Percentiles rank a stretch among this genome's conserved stretches.
phyloP scores from a whole-genome alignment of 306 rosid species.

The Abrus pulchellus region DNA sequence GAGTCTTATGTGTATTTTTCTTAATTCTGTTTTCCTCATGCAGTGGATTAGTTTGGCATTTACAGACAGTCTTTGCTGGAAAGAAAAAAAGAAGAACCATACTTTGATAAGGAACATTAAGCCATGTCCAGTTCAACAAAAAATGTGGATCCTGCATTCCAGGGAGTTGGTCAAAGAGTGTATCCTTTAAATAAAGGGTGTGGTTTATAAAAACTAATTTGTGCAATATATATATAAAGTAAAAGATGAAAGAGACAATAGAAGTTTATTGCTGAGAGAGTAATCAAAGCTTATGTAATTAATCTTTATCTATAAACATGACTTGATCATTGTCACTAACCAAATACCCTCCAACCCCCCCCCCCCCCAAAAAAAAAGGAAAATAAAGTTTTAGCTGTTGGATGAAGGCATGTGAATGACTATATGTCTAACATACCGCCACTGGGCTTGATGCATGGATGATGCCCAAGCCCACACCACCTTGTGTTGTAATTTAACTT shows the following conservation, averaged over 20 bases:
- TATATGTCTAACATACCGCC: neutral
- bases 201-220: slow-evolving; percentile 45
- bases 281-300: slow-evolving; percentile 12
- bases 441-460: neutral
- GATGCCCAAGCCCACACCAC: slow-evolving; percentile 3
- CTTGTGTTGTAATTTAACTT: slow-evolving; percentile 3
- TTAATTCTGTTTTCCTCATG: slow-evolving; percentile 48
- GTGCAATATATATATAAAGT: slow-evolving; percentile 6
- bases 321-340: slow-evolving; percentile 15
- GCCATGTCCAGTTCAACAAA: slow-evolving; percentile 87
- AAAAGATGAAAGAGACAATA: slow-evolving; percentile 16
- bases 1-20: slow-evolving; percentile 26
- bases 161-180: slow-evolving; percentile 92
- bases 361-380: too few species aligned
- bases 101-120: slow-evolving; percentile 48
- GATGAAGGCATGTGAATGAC: neutral
- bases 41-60: slow-evolving; percentile 55
- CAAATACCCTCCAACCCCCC: neutral
- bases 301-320: slow-evolving; percentile 34
- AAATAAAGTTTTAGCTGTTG: neutral
- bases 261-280: slow-evolving; percentile 12
- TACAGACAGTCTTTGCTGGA: slow-evolving; percentile 52
- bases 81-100: slow-evolving; percentile 27
- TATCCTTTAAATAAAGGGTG: slow-evolving; percentile 68
- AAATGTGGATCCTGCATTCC: slow-evolving; percentile 92